phyloP scores from a whole-genome alignment of 768 basidiomycete genomes.

The Amylocystis lapponica region DNA sequence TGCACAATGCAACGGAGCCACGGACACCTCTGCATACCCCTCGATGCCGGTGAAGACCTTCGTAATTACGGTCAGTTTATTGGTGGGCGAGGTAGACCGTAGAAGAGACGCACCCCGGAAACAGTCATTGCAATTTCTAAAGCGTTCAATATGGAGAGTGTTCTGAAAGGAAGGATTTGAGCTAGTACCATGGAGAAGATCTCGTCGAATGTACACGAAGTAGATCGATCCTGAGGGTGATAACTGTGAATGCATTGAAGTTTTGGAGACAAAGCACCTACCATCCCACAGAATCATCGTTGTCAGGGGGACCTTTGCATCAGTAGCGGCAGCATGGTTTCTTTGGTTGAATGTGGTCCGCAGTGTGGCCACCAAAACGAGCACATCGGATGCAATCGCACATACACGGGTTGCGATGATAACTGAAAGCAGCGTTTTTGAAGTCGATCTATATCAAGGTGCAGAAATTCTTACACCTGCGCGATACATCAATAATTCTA shows the following conservation, averaged over 20 bases:
- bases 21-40: no score
- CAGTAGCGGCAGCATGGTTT: neutral
- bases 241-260: neutral
- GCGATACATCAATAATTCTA: neutral
- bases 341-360: neutral
- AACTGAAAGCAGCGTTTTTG: neutral
- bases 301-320: neutral
- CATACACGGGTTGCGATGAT: neutral
- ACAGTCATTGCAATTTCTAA: constrained; percentile 2
- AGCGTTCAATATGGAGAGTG: no score
- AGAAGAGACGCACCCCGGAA: neutral
- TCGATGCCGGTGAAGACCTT: no score
- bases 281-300: constrained; percentile 6
- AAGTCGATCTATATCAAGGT: no score
- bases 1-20: neutral
- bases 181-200: neutral
- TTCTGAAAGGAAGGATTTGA: neutral
- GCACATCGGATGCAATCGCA: constrained; percentile 2
- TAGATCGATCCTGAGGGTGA: constrained; percentile 7
- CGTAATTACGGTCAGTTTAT: neutral
- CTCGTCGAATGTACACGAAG: constrained; percentile 3
- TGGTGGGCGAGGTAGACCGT: neutral
- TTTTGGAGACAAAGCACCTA: neutral
- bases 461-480: neutral
- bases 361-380: constrained; percentile 5